phyloP scores from a whole-genome alignment of 768 basidiomycete genomes.

The Lenzites betulinus region DNA sequence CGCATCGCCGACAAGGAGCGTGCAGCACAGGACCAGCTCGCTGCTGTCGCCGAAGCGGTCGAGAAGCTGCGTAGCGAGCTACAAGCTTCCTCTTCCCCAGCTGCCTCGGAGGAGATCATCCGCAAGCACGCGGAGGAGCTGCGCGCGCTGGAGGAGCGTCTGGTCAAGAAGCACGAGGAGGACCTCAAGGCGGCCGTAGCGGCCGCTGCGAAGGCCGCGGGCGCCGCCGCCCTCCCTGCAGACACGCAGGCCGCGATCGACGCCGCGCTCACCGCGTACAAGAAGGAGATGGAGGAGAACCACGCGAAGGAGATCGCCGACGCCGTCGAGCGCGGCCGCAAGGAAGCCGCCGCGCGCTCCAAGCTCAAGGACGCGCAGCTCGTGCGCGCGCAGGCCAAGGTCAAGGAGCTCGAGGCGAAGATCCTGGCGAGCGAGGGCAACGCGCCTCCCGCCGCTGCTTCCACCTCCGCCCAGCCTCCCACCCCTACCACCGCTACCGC shows the following conservation, averaged over 20 bases:
- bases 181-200: slow-evolving; percentile 57
- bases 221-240: slow-evolving; percentile 23
- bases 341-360: slow-evolving; percentile 59
- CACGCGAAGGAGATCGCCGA: slow-evolving; percentile 60
- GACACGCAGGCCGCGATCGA: slow-evolving; percentile 52
- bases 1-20: slow-evolving; percentile 50
- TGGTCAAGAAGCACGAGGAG: slow-evolving; percentile 53
- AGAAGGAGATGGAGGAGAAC: slow-evolving; percentile 53
- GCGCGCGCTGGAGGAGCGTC: slow-evolving; percentile 51
- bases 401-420: slow-evolving; percentile 71
- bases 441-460: slow-evolving; percentile 32
- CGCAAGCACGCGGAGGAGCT: slow-evolving; percentile 65
- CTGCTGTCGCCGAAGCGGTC: slow-evolving; percentile 56
- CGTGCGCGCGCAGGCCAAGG: slow-evolving; percentile 55
- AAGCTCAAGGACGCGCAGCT: slow-evolving; percentile 75
- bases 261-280: slow-evolving; percentile 46
- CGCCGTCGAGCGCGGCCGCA: slow-evolving; percentile 69
- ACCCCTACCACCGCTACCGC: background rate
- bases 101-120: slow-evolving; percentile 39
- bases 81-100: slow-evolving; percentile 31
- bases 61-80: slow-evolving; percentile 56
- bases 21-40: slow-evolving; percentile 44
- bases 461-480: background rate
- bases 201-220: slow-evolving; percentile 41
- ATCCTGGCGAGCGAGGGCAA: slow-evolving; percentile 57